Base-by-base conservation (phyloP, 192 early-diverging fungal genomes). In the Chytriomyces hyalinus region DNA sequence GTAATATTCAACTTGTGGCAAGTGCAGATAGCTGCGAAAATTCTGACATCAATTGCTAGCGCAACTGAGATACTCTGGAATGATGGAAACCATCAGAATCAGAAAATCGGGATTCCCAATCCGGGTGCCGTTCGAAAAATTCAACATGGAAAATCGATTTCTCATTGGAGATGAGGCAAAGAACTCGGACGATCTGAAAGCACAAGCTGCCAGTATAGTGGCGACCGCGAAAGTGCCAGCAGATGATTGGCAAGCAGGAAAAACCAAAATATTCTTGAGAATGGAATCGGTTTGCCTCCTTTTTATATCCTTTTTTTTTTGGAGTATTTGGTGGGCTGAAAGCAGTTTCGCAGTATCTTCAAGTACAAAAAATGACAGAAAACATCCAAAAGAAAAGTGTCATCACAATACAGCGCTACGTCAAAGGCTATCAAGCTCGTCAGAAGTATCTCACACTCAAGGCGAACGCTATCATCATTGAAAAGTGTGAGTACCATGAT, bases 71-170 rank as follows among this genome's bases (percentile, higher is more conserved):
- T 89, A 89, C 71, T 89, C 87, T 20, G 87, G 87, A 51, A 84
- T 89, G 84, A 65, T 89, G 46, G 87, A 89, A 66, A 89, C 87
- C 1, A 88, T 89, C 45, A 87, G 82, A 50, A 89, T 89, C 60
- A 78, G 87, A 73, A 89, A 89, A 71, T 83, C 87, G 11, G 87
- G 87, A 65, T 89, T 80, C 67, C 73, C 87, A 13, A 78, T 79
- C 59, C 71, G 87, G 61, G 22, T 89, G 15, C 51, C 83, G 6
- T 88, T 82, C 68, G 84, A 83, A 49, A 62, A 78, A 20, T 89
- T 89, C 61, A 84, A 78, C 57, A 81, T 59, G 53, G 85, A 76
- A 60, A 88, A 77, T 26, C 36, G 61, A 36, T 70, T 62, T n/a
- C 49, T 70, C 59, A 9, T 71, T n/a, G 26, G 63, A 47, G n/a